Base-by-base conservation (phyloP, 1,139 yeast genomes). In the Nakaseomyces uthaithaninus region DNA sequence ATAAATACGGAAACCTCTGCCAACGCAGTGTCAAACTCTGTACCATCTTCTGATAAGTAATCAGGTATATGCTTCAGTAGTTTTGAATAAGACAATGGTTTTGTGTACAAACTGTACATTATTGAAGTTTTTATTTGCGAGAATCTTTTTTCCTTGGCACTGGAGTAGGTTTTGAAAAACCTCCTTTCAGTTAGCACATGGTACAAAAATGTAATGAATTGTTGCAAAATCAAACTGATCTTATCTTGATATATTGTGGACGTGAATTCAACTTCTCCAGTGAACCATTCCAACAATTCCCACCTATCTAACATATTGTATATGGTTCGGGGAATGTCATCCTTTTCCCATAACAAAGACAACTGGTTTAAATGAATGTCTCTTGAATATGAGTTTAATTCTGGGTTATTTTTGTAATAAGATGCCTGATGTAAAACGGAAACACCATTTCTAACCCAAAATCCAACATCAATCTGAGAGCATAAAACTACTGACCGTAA, bases 401-500 rank as follows among this genome's bases (percentile, higher is more conserved):
- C 58, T 3, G 60, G 59, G 31, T 59, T 59, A n/a, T 57, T 60
- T 42, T 54, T 60, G 40, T 66, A 66, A 7, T 59, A 54, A 2
- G 59, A 50, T 2, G 66, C 73, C 50, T 75, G 78, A 37, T 71
- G 67, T 3, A 75, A 60, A 2, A 71, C 72, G 5, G 74, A 64
- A 37, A 65, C 52, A n/a, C 85, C 85, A 51, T 78, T 78, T 57
- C 84, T 68, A 3, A 78, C 71, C 85, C 85, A 78, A 45, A 73
- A 72, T 0, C 81, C 80, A 3, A 70, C 59, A 41, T 69, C 71
- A 4, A 76, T 69, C 50, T 78, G 84, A 2, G 74, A 60, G 9
- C 71, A 72, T 33, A 77, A 57, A 0, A 77, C 83, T 9, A 78
- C 64, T 16, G 80, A 69, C 52, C 83, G 67, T 38, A 82, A 60